Evolutionary conservation across 2,329 filamentous ascomycete species (phyloP).

Genomic region (Grosmannia clavigera): DNA sequence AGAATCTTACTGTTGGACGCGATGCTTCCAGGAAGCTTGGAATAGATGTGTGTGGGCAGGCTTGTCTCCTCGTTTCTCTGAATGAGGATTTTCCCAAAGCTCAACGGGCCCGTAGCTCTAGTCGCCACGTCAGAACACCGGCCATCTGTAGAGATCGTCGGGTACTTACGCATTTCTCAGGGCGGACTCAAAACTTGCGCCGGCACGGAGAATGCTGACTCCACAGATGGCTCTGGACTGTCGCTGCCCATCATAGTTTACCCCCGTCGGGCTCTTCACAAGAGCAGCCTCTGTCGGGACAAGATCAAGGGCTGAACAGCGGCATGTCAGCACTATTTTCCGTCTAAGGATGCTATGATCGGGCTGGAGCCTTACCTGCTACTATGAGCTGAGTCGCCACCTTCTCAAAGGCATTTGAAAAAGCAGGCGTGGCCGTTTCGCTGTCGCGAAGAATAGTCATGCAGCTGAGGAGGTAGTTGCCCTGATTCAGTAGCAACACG

Average conservation of each 20-base stretch:
- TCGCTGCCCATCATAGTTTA: not conserved
- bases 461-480: slow-evolving; percentile 2
- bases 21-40: not conserved
- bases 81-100: slow-evolving; percentile 3
- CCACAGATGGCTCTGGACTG: slow-evolving; percentile 1
- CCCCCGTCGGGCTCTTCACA: not conserved
- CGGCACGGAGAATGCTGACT: slow-evolving; percentile 4
- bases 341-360: not conserved
- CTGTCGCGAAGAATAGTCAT: not conserved
- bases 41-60: not conserved
- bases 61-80: slow-evolving; percentile 3
- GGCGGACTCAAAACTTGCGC: slow-evolving; percentile 1
- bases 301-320: not conserved
- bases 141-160: not conserved
- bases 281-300: not conserved
- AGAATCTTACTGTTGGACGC: not conserved
- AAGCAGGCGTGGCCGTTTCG: not conserved
- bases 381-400: not conserved
- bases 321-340: not conserved
- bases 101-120: not conserved
- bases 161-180: not conserved
- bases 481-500: not conserved
- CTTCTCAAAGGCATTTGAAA: slow-evolving; percentile 1
- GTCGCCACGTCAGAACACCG: not conserved
- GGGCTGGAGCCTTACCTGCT: not conserved